A percentile compares a stretch with the other conserved stretches of the same genome.
Evolutionary conservation across 192 early-diverging fungal species (phyloP).

Genomic region (Mortierella alpina): DNA sequence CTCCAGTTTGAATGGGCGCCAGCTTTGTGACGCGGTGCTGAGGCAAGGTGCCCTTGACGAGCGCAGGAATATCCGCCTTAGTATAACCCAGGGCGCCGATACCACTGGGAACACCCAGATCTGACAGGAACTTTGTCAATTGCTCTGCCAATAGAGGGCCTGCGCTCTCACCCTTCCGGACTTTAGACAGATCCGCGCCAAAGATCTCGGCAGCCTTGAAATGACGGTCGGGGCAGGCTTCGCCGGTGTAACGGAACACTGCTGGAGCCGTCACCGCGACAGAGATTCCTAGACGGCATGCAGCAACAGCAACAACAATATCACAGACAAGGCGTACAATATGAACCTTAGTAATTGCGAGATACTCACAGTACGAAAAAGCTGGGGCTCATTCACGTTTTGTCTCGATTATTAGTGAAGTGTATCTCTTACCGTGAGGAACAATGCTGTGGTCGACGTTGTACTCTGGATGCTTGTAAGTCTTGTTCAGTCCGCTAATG

Average conservation of each 20-base stretch:
- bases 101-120: constrained; percentile 86
- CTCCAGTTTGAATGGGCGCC: constrained; percentile 75
- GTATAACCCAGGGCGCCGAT: constrained; percentile 81
- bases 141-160: constrained; percentile 82
- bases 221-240: constrained; percentile 86
- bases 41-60: constrained; percentile 89
- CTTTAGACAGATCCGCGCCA: constrained; percentile 58
- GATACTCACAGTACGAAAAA: too few species aligned
- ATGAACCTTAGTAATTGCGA: background rate
- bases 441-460: constrained; percentile 79
- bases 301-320: background rate
- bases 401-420: background rate
- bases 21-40: constrained; percentile 94
- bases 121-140: constrained; percentile 78
- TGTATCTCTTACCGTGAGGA: constrained; percentile 33
- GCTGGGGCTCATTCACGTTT: background rate
- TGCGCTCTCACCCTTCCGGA: constrained; percentile 75
- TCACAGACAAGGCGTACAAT: constrained; percentile 1
- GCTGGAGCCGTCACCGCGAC: constrained; percentile 93
- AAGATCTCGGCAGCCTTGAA: constrained; percentile 83
- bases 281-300: constrained; percentile 71
- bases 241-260: constrained; percentile 87
- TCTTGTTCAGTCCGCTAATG: constrained; percentile 86
- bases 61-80: constrained; percentile 70
- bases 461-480: constrained; percentile 86